phyloP scores from a whole-genome alignment of 2,329 filamentous ascomycete species.

The Aspergillus tanneri region DNA sequence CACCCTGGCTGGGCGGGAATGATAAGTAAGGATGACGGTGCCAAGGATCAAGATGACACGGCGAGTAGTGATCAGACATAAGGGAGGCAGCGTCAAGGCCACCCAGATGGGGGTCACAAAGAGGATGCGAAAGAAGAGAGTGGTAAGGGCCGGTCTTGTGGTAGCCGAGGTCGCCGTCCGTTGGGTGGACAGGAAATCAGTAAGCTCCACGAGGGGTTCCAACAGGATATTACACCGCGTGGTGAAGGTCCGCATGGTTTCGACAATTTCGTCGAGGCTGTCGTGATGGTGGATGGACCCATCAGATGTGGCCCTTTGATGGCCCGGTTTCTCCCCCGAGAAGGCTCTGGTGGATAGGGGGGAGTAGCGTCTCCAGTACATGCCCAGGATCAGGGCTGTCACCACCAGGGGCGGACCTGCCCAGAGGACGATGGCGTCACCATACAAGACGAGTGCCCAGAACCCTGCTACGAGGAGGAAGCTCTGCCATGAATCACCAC shows the following conservation, averaged over 20 bases:
- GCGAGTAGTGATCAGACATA: conserved; percentile 81
- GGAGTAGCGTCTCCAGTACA: conserved; percentile 89
- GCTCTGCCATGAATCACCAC: conserved; percentile 92
- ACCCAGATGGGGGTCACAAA: conserved; percentile 89
- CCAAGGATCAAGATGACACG: conserved; percentile 82
- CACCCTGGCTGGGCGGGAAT: conserved; percentile 81
- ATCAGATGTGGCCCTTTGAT: conserved; percentile 55
- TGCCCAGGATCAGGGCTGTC: conserved; percentile 75
- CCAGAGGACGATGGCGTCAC: conserved; percentile 75
- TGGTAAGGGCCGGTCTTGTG: conserved; percentile 82
- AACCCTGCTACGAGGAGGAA: conserved; percentile 83
- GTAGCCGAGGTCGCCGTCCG: conserved; percentile 87
- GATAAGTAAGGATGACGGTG: conserved; percentile 85
- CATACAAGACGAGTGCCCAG: conserved; percentile 84
- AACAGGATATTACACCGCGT: conserved; percentile 87
- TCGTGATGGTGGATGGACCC: conserved; percentile 78
- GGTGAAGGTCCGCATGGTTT: conserved; percentile 86
- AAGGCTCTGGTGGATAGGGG: conserved; percentile 83
- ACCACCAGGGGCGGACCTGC: conserved; percentile 83
- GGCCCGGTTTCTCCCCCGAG: conserved; percentile 62
- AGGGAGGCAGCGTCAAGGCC: conserved; percentile 73
- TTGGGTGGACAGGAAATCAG: conserved; percentile 90
- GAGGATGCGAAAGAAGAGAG: conserved; percentile 83
- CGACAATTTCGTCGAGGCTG: conserved; percentile 94
- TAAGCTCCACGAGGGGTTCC: conserved; percentile 83